Percentiles rank a stretch among this genome's conserved stretches.
Evolutionary conservation across 1,284 basidiomycete genomes (phyloP).

Genomic region (Cutaneotrichosporon cavernicola): DNA sequence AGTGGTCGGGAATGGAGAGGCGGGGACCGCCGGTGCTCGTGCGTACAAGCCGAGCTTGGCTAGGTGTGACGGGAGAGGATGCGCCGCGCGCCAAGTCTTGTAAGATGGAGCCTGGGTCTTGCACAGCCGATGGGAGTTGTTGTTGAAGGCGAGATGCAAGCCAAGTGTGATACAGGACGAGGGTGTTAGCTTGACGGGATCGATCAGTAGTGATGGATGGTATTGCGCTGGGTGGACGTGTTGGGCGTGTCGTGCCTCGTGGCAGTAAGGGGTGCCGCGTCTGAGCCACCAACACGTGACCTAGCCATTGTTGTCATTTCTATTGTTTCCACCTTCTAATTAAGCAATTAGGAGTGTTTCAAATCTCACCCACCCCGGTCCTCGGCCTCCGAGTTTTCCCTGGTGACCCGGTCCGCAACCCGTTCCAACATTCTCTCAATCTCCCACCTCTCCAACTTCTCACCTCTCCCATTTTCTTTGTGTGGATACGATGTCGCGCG

Average conservation of each 20-base stretch:
- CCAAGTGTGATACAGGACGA: not conserved
- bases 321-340: not conserved
- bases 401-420: not conserved
- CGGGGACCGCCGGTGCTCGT: not conserved
- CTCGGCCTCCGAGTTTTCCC: slow-evolving; percentile 3
- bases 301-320: not conserved
- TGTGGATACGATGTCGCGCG: slow-evolving; percentile 61
- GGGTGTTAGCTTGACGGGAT: not conserved
- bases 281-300: not conserved
- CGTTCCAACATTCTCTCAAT: not conserved
- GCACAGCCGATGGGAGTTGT: not conserved
- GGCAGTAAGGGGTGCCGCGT: not conserved
- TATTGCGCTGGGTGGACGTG: not conserved
- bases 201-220: not conserved
- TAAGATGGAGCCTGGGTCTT: not conserved
- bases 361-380: not conserved
- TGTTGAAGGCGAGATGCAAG: not conserved
- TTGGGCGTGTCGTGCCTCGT: slow-evolving; percentile 1
- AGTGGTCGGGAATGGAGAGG: not conserved
- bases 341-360: not conserved
- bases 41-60: not conserved
- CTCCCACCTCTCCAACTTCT: not conserved
- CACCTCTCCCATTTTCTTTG: not conserved
- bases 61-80: not conserved
- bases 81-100: not conserved